A percentile compares a stretch with the other conserved stretches of the same genome.
These are phyloP conservation scores for Trichocladium uniseriatum DNA, from an alignment of 495 filamentous ascomycete species.

Conservation along the genomic window DNA sequence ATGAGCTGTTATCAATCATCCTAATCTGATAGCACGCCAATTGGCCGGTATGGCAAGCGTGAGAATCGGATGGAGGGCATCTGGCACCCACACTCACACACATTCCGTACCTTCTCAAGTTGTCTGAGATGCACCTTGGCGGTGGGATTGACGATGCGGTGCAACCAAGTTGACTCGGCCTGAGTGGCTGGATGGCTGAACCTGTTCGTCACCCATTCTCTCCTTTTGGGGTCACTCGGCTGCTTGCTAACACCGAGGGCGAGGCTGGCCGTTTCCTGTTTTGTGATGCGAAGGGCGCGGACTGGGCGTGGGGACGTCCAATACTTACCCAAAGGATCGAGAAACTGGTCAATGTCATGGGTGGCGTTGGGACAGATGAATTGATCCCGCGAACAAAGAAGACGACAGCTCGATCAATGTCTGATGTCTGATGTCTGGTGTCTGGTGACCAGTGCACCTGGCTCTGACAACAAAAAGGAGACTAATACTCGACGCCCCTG, in stretches of 20 bases:
- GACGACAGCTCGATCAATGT: not conserved
- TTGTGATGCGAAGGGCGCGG: too few relatives aligned
- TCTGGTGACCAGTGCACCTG: constrained; percentile 1
- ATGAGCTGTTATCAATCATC: too few relatives aligned
- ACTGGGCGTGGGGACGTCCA: too few relatives aligned
- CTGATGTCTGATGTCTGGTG: not conserved
- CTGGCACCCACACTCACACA: too few relatives aligned
- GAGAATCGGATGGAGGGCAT: too few relatives aligned
- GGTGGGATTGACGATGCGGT: not conserved
- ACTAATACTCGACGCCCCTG: too few relatives aligned
- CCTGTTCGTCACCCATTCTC: not conserved
- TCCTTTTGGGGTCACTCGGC: constrained; percentile 1
- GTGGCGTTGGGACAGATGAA: not conserved
- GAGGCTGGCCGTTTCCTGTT: not conserved
- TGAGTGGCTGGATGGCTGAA: constrained; percentile 3
- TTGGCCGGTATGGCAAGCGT: too few relatives aligned
- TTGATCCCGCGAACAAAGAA: not conserved
- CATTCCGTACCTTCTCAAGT: too few relatives aligned
- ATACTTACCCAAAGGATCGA: too few relatives aligned
- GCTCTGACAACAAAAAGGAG: not conserved
- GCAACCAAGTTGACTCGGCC: not conserved
- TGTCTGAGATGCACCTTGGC: not conserved
- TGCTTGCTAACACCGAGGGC: too few relatives aligned
- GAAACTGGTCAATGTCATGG: too few relatives aligned
- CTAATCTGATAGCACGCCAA: too few relatives aligned